These are phyloP conservation scores for Rhizodiscina lignyota DNA, from an alignment of 495 filamentous ascomycete species.

Conservation along the genomic window DNA sequence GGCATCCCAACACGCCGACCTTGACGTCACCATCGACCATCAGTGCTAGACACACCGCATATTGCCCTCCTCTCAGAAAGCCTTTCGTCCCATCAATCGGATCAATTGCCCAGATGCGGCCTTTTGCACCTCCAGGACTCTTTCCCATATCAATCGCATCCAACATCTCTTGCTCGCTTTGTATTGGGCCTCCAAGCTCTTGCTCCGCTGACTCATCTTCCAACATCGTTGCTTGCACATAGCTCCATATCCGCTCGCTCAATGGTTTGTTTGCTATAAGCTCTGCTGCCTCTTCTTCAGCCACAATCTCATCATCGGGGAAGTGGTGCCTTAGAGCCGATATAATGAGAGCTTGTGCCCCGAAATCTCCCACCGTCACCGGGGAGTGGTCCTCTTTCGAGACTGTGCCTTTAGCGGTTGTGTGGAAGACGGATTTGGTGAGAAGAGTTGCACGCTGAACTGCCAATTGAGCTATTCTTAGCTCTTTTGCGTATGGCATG, in stretches of 20 bases:
- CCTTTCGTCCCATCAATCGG: slow-evolving; percentile 97
- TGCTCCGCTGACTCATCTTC: slow-evolving; percentile 46
- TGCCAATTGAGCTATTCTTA: slow-evolving; percentile 73
- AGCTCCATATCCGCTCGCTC: slow-evolving; percentile 60
- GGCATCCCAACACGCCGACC: slow-evolving; percentile 84
- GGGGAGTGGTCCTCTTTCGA: slow-evolving; percentile 83
- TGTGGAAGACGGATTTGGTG: slow-evolving; percentile 85
- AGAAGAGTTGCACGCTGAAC: slow-evolving; percentile 79
- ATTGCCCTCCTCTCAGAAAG: slow-evolving; percentile 93
- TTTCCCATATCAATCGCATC: slow-evolving; percentile 71
- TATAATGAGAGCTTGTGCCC: slow-evolving; percentile 92
- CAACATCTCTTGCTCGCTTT: slow-evolving; percentile 60
- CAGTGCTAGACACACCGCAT: slow-evolving; percentile 83
- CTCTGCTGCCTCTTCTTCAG: slow-evolving; percentile 77
- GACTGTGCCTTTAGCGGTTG: slow-evolving; percentile 71
- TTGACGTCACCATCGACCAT: slow-evolving; percentile 91
- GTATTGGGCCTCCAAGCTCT: slow-evolving; percentile 56
- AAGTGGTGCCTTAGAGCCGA: slow-evolving; percentile 75
- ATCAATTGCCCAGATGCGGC: slow-evolving; percentile 91
- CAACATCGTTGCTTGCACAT: slow-evolving; percentile 58
- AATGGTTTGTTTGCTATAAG: slow-evolving; percentile 52
- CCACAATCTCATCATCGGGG: slow-evolving; percentile 79
- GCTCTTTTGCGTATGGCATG: slow-evolving; percentile 54
- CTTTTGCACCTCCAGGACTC: slow-evolving; percentile 59
- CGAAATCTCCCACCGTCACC: slow-evolving; percentile 95